Evolutionary conservation across 495 filamentous ascomycete genomes (phyloP), one percentile per base, ranked within the genome.

Genomic region (Hypoxylon subgilvum): DNA sequence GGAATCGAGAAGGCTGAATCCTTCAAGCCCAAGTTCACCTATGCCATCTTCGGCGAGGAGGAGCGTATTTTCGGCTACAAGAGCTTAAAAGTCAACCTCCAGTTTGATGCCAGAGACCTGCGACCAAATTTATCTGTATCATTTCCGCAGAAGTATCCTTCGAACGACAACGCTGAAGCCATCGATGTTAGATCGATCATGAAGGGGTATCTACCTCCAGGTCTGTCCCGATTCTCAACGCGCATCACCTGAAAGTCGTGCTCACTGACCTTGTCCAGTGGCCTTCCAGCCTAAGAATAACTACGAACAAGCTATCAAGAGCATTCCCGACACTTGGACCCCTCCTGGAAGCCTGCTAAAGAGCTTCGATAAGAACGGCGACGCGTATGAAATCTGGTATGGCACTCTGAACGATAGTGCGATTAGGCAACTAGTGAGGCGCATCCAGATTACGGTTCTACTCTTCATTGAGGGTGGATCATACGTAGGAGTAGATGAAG

Each of bases 61-160:
- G 91, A 99, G 74, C 78, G 76, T 12, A 93, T 99, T 43, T 93
- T 96, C 60, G 94, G 94, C 17, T 96, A 97, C 74, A 84, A 88
- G 60, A 82, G 83, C 21, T 76, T 96, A 48, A 82, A 84, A 40
- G 85, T 97, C 57, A 79, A 86, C 32, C 69, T 99, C 39, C 82
- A 80, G 28, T 96, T 92, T 68, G 85, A 90, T 54, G 88, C 89
- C 22, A 88, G 89, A 66, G 86, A 96, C 61, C 81, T 97, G 69
- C 84, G 83, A 52, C 90, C 92, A 14, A 81, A 90, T 52, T 60
- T 96, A 10, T 76, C 86, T 10, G 77, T 96, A 51, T 79, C 79
- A 4, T 91, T 87, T 68, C 80, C 82, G 41, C 85, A 88, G 55
- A 88, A 89, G 71, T 91, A 94, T 70, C 82, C 82, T 55, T 59